Percentiles rank a stretch among this genome's conserved stretches.
These are phyloP conservation scores for Alnus glutinosa DNA, from an alignment of 306 rosid species.

Conservation along the genomic window DNA sequence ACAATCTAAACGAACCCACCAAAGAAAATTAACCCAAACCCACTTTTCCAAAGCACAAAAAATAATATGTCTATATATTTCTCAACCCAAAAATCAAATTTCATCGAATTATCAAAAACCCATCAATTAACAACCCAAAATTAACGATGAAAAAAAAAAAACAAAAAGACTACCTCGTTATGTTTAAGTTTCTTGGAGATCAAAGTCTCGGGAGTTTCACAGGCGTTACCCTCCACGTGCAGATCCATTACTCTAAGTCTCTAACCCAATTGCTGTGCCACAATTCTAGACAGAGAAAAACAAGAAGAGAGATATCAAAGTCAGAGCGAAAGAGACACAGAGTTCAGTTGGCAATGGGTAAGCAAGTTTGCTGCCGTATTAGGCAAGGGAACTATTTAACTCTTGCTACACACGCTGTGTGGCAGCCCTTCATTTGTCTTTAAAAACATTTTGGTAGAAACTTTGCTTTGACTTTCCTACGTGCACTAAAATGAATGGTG, in stretches of 20 bases:
- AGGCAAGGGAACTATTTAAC: background rate
- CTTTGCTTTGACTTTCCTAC: background rate
- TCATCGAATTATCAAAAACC: background rate
- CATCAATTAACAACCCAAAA: background rate
- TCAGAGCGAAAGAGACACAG: background rate
- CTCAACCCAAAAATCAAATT: background rate
- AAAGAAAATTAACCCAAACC: background rate
- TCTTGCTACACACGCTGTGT: background rate
- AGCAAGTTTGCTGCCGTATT: background rate
- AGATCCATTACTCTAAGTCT: constrained; percentile 56
- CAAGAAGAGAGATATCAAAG: background rate
- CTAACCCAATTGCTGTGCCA: constrained; percentile 1
- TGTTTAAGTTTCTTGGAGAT: constrained; percentile 48
- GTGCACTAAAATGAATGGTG: background rate
- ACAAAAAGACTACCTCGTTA: constrained; percentile 39
- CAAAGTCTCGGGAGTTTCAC: constrained; percentile 23
- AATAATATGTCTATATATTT: background rate
- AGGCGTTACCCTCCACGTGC: constrained; percentile 20
- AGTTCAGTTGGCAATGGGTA: constrained; percentile 3
- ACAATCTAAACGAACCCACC: background rate
- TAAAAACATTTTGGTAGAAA: background rate
- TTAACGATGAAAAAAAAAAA: background rate
- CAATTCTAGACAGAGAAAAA: background rate
- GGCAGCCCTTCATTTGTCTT: background rate
- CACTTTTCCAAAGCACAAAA: background rate